Evolutionary conservation across 257 asterid species (phyloP), one percentile per base, ranked within the genome.

Genomic region (Solanum bulbocastanum): DNA sequence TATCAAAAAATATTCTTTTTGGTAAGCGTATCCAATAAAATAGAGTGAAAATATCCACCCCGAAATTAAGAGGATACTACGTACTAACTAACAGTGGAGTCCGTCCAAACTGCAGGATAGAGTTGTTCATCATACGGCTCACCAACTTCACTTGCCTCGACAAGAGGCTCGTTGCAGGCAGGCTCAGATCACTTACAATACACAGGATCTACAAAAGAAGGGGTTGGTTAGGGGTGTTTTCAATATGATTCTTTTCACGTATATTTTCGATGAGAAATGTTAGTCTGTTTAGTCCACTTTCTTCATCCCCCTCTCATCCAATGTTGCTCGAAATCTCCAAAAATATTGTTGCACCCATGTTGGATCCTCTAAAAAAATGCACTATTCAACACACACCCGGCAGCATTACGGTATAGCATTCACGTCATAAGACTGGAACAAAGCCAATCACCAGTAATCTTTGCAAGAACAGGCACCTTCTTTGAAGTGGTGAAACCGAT

Each of bases 391-490:
- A 69, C 76, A 30, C 76, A 7, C 23, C n/a, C 42, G 3, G 14
- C 1, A 5, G 40, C 78, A 33, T 71, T 32, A 71, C 25, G 22
- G 10, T n/a, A 8, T 32, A 71, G 0, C 69, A 16, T 35, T 32
- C 87, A 65, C 62, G 62, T 39, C 39, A 69, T 65, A 27, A 39
- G 4, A 36, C 66, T 66, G 87, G 32, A 85, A 20, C 62, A 37
- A 27, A 11, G 42, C 40, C 16, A 85, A 39, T 91, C 89, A 94
- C 95, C 95, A 91, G 85, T 94, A 92, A 93, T 90, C 96, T 33
- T 92, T 88, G 89, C 95, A 94, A 87, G 95, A 93, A 89, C 94
- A 94, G 69, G 79, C 87, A 82, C 96, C 94, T 52, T 90, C 93
- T 85, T 87, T 83, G 27, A 94, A 91, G 88, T 93, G 95, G 86